phyloP scores from a whole-genome alignment of 225 moss, liverwort and hornwort genomes.

The Thuidium tamariscinum region DNA sequence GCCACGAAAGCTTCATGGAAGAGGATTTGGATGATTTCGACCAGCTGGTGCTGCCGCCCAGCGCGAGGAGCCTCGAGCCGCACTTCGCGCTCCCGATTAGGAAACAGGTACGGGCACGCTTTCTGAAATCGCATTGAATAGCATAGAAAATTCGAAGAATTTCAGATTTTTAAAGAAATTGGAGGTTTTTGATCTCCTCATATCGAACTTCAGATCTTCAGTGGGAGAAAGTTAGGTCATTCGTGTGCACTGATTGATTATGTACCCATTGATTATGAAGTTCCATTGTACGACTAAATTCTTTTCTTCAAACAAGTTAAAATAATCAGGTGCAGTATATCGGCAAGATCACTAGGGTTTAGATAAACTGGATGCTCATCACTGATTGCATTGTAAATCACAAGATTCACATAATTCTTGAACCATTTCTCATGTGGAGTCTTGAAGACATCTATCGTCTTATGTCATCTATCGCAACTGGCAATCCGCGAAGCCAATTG shows the following conservation, averaged over 20 bases:
- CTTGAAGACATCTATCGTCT: neutral
- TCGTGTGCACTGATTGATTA: too few relatives aligned
- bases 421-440: neutral
- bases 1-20: neutral
- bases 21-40: constrained; percentile 6
- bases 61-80: neutral
- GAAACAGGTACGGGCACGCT: neutral
- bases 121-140: neutral
- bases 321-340: too few relatives aligned
- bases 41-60: neutral
- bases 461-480: neutral
- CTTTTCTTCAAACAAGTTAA: neutral
- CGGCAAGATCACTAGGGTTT: neutral
- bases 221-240: too few relatives aligned
- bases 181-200: neutral
- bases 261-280: neutral
- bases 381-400: neutral
- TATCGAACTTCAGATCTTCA: neutral
- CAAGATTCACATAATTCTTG: too few relatives aligned
- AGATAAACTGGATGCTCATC: neutral
- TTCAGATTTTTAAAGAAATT: neutral
- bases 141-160: neutral
- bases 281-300: neutral
- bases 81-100: neutral
- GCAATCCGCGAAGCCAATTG: neutral